Base-by-base conservation (phyloP, 2,329 filamentous ascomycete genomes). In the Fusarium continuum region DNA sequence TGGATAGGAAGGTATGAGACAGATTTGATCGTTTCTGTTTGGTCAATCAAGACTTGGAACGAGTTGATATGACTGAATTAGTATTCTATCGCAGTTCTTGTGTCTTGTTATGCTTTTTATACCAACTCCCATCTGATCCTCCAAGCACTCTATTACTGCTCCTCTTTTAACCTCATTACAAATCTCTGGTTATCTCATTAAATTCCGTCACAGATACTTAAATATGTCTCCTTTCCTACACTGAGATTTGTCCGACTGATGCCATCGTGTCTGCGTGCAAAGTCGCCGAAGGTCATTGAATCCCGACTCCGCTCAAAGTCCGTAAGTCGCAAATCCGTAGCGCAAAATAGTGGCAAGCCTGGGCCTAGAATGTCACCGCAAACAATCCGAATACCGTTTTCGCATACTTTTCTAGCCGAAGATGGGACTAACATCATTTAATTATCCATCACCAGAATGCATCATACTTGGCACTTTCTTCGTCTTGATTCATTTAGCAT, bases 201-300 rank as follows among this genome's bases (percentile, higher is more conserved):
- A 4, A 13, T 17, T 6, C 4, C 1, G 5, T n/a, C n/a, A n/a
- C n/a, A n/a, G n/a, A n/a, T n/a, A n/a, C n/a, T n/a, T n/a, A n/a
- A 13, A 13, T 28, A 14, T 16, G 11, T 31, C 26, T 22, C 28
- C 28, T 8, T 16, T 11, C 14, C 4, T 5, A 8, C 13, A 6
- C 4, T 4, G 5, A 10, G 2, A 14, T 16, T 22, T 44, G 17
- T 16, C 19, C n/a, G 6, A 14, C 7, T 5, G 14, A 31, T 19
- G 2, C 5, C 3, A 11, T 8, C 6, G 9, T 3, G 14, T 16
- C 7, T 16, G 14, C 28, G 0, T 23, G 0, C 4, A 52, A 52
- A 52, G 49, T 52, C 49, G 31, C 49, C 49, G 49, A 51, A 17
- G 22, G 26, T 36, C 31, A 13, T 5, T 23, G 31, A 52, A 52